Base-by-base conservation (phyloP, 2,329 filamentous ascomycete species). In the Lizonia empirigonia region DNA sequence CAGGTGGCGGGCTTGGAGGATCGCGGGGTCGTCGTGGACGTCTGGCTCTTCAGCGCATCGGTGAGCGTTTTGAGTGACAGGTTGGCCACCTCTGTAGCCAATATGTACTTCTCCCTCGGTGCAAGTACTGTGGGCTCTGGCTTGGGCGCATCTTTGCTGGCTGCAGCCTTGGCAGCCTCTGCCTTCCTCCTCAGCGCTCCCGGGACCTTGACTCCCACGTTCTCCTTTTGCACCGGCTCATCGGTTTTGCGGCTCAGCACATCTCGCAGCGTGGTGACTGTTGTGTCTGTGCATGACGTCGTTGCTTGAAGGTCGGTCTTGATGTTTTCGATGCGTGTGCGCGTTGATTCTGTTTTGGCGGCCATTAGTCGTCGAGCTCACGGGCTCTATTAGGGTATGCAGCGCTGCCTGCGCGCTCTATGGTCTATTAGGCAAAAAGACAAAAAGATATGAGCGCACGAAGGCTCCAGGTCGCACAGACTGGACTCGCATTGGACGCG, bases 51-150 rank as follows among this genome's bases (percentile, higher is more conserved):
- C 16, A 85, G 78, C 0, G 85, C 85, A 48, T 89, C 85, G n/a
- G 81, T 80, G 3, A 93, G 78, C 8, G 82, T 79, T 64, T 89
- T 91, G 30, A 92, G 77, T 1, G 85, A 80, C 6, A 78, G 77
- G 68, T 92, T 93, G 63, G 91, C 84, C 27, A 90, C 78, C 55
- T 91, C 83, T 0, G 88, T 90, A 10, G 89, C 88, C 27, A 92
- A 74, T 35, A 83, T 78, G 41, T 85, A 85, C 69, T 81, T 84
- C 50, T 90, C 87, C 60, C 81, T 83, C 5, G 77, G 67, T 4
- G 80, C 75, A 23, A 87, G 70, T n/a, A 50, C 37, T 10, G 44
- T 45, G 2, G 60, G n/a, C 4, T 58, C 49, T 37, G 75, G 73
- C 41, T 76, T 74, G 26, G 71, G 69, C 35, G 69, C 70, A 26